Evolutionary conservation across 768 basidiomycete species (phyloP).

Genomic region (Rhodotorula kratochvilovae): DNA sequence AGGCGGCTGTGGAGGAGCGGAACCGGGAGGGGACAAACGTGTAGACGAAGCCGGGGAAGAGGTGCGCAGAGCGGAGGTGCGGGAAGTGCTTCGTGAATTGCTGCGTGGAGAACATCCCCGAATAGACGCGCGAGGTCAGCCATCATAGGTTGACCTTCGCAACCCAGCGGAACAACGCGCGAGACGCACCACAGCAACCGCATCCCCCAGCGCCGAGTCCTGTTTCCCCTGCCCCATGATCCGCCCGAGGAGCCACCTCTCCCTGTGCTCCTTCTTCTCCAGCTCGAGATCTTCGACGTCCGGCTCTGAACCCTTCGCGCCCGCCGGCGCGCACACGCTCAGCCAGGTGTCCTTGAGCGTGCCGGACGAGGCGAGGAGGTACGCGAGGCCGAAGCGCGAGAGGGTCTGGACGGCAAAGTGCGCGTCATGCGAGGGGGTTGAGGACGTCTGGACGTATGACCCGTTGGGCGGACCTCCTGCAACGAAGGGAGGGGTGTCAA

Average conservation of each 20-base stretch:
- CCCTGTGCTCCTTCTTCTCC: not conserved
- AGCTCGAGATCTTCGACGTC: conserved; percentile 36
- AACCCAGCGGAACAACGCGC: accelerated
- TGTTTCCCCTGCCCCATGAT: conserved; percentile 12
- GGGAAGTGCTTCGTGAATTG: conserved; percentile 35
- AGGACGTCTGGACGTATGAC: not conserved
- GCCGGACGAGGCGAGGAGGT: conserved; percentile 32
- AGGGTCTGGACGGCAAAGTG: conserved; percentile 42
- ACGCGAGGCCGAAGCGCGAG: conserved; percentile 39
- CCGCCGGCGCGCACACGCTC: conserved; percentile 33
- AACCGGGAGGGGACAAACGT: conserved; percentile 9
- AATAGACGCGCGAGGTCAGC: not conserved
- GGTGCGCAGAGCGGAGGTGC: conserved; percentile 33
- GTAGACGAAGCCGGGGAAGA: conserved; percentile 40
- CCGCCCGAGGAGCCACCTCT: conserved; percentile 8
- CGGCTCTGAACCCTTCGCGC: conserved; percentile 2
- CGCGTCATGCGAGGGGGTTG: conserved; percentile 3
- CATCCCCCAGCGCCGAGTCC: conserved; percentile 26
- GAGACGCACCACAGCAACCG: conserved; percentile 18
- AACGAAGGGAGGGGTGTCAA: no score
- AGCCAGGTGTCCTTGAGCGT: conserved; percentile 37
- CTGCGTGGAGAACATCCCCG: not conserved
- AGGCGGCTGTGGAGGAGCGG: not conserved
- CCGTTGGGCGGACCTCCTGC: conserved; percentile 40
- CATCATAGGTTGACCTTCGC: not conserved